phyloP scores from a whole-genome alignment of 2,329 filamentous ascomycete species.

The Penicillium sclerotiorum region DNA sequence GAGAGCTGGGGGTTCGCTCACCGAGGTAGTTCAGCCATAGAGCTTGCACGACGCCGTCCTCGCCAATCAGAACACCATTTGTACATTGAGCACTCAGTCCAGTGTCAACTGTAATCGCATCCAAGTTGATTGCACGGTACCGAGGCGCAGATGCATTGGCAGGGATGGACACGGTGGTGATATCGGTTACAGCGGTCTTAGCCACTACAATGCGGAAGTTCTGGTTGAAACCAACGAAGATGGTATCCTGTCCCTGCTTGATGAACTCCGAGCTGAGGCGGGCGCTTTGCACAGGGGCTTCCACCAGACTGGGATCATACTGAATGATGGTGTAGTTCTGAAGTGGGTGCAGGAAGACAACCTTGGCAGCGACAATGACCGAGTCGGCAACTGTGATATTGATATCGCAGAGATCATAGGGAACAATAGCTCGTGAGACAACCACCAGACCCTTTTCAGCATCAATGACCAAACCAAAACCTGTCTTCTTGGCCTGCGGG shows the following conservation, averaged over 20 bases:
- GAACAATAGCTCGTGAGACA: constrained; percentile 90
- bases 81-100: constrained; percentile 88
- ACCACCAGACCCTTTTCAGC: constrained; percentile 93
- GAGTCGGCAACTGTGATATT: constrained; percentile 95
- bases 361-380: constrained; percentile 89
- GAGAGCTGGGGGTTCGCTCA: constrained; percentile 74
- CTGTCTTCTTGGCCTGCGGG: constrained; percentile 89
- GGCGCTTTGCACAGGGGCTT: constrained; percentile 89
- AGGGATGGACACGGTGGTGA: constrained; percentile 94
- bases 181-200: constrained; percentile 93
- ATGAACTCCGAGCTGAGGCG: constrained; percentile 79
- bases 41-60: constrained; percentile 90
- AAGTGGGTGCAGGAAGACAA: constrained; percentile 92
- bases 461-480: constrained; percentile 96
- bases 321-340: constrained; percentile 96
- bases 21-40: constrained; percentile 97
- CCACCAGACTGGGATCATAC: constrained; percentile 91
- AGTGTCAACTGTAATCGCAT: constrained; percentile 96
- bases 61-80: constrained; percentile 85
- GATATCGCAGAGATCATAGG: constrained; percentile 96
- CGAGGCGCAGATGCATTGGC: constrained; percentile 88
- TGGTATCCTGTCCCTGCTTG: constrained; percentile 89
- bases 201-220: constrained; percentile 92
- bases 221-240: constrained; percentile 98
- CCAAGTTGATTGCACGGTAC: constrained; percentile 92